Evolutionary conservation across 2,329 filamentous ascomycete species (phyloP).

Genomic region (Venturia asperata): DNA sequence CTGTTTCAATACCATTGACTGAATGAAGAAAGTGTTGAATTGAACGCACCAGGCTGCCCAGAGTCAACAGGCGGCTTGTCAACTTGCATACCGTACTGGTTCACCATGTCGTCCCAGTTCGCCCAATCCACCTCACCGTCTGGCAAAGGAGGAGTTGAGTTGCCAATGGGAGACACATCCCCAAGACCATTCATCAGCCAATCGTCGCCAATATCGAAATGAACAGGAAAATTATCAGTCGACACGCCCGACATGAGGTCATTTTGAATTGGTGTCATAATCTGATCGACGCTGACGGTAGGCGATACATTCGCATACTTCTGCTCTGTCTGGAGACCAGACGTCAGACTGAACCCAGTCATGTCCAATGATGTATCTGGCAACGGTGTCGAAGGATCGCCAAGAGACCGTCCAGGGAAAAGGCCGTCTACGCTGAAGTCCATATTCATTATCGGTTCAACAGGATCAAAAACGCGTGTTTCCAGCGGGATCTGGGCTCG

Average conservation of each 20-base stretch:
- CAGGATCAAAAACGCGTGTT: conserved; percentile 6
- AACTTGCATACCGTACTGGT: conserved; percentile 40
- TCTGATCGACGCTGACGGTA: not conserved
- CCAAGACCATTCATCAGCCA: conserved; percentile 6
- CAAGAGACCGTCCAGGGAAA: not conserved
- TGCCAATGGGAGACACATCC: not conserved
- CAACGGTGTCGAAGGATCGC: not conserved
- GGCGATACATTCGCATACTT: not conserved
- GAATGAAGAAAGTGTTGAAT: not conserved
- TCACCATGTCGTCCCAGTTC: conserved; percentile 43
- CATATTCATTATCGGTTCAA: conserved; percentile 12
- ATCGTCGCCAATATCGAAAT: not conserved
- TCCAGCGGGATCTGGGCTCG: not conserved
- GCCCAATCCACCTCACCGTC: conserved; percentile 41
- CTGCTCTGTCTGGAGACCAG: not conserved
- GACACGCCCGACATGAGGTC: not conserved
- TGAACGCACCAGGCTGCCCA: not conserved
- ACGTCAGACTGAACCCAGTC: not conserved
- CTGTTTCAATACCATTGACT: conserved; percentile 13
- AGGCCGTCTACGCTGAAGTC: conserved; percentile 14
- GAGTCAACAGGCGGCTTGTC: conserved; percentile 22
- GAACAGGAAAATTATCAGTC: not conserved
- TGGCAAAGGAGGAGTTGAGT: conserved; percentile 29
- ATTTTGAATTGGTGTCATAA: not conserved
- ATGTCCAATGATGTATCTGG: conserved; percentile 13